A percentile compares a stretch with the other conserved stretches of the same genome.
Conservation (phyloP, 148 eudicot genomes). For the Vaccinium myrtillus region DNA sequence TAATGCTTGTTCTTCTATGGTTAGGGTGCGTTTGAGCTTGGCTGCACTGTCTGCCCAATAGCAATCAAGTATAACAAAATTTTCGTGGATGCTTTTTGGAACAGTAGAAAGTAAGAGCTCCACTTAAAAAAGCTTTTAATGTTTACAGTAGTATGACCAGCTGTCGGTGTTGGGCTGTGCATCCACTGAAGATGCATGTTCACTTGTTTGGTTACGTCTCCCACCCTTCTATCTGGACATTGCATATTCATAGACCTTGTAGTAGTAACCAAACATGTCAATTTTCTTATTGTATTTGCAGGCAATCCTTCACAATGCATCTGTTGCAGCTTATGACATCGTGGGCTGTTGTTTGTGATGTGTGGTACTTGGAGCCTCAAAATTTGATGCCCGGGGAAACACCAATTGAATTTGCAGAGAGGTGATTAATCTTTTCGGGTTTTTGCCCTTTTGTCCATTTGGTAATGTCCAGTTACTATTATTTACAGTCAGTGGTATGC, state of each 20-base stretch:
- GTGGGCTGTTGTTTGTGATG: conserved; percentile 99
- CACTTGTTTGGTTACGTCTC: neutral
- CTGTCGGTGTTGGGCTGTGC: neutral
- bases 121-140: neutral
- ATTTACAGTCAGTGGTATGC: neutral
- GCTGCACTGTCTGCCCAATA: conserved; percentile 87
- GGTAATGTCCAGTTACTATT: neutral
- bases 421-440: conserved; percentile 34
- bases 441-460: neutral
- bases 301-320: conserved; percentile 94
- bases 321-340: conserved; percentile 97
- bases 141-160: neutral
- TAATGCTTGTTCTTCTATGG: conserved; percentile 10
- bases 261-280: neutral
- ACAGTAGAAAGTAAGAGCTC: conserved; percentile 79
- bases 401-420: conserved; percentile 94
- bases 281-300: conserved; percentile 29
- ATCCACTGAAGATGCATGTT: neutral
- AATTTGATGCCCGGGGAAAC: conserved; percentile 83
- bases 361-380: conserved; percentile 98
- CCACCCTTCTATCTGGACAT: neutral
- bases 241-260: neutral
- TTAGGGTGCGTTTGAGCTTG: conserved; percentile 98
- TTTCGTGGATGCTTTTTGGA: conserved; percentile 98
- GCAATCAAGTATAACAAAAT: conserved; percentile 99